Conservation (phyloP, 106 monocot genomes). For the Amphibolis antarctica region DNA sequence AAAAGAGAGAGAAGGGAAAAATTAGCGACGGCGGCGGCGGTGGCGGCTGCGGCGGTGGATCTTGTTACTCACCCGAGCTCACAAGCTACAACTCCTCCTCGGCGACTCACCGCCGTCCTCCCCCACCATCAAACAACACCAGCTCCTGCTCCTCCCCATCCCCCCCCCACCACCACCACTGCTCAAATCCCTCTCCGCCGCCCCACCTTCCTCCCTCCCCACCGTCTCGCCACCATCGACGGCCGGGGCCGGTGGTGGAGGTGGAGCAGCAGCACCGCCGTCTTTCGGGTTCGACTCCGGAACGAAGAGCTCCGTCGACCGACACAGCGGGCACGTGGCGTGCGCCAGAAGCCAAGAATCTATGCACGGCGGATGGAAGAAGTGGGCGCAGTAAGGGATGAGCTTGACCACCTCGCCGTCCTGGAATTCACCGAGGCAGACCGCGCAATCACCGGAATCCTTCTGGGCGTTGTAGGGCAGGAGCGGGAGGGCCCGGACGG, state of each 20-base stretch:
- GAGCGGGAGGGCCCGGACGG: slow-evolving; percentile 8
- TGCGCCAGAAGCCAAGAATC: slow-evolving; percentile 15
- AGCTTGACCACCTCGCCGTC: slow-evolving; percentile 14
- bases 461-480: slow-evolving; percentile 2
- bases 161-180: background rate
- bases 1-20: too few relatives aligned
- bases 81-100: slow-evolving; percentile 7
- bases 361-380: slow-evolving; percentile 23
- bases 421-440: slow-evolving; percentile 19
- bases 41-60: too few relatives aligned
- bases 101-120: background rate
- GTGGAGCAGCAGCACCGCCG: background rate
- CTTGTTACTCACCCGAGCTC: too few relatives aligned
- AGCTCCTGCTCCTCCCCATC: slow-evolving; percentile 7
- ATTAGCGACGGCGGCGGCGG: too few relatives aligned
- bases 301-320: slow-evolving; percentile 12
- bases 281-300: background rate
- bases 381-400: slow-evolving; percentile 17
- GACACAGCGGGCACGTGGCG: slow-evolving; percentile 20
- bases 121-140: background rate
- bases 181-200: background rate
- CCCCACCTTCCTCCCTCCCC: background rate
- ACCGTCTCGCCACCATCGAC: background rate
- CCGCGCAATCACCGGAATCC: slow-evolving; percentile 4
- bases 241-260: background rate